A percentile compares a stretch with the other conserved stretches of the same genome.
phyloP scores from a whole-genome alignment of 306 rosid genomes.

The Mimosa pudica region DNA sequence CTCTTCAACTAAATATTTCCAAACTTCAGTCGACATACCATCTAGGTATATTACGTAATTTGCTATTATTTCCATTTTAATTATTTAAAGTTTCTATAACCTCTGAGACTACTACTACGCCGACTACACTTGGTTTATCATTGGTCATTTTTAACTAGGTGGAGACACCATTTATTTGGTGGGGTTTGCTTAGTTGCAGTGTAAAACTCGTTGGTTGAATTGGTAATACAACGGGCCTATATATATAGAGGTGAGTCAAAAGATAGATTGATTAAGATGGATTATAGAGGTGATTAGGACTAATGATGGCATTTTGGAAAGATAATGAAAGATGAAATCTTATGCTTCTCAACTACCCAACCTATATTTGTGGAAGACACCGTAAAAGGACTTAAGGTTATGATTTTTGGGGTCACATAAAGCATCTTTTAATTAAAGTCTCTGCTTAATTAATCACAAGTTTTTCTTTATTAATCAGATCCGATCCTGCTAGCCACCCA shows the following conservation, averaged over 20 bases:
- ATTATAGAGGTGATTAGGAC: constrained; percentile 40
- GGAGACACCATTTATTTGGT: neutral
- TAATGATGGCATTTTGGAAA: constrained; percentile 56
- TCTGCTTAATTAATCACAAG: constrained; percentile 42
- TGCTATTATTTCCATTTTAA: too few relatives aligned
- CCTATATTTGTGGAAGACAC: constrained; percentile 56
- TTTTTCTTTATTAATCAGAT: constrained; percentile 34
- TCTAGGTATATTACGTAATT: too few relatives aligned
- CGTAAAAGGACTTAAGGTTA: constrained; percentile 48
- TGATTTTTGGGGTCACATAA: constrained; percentile 50
- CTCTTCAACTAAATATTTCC: too few relatives aligned
- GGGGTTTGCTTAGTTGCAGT: neutral
- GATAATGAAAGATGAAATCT: constrained; percentile 44
- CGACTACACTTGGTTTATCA: too few relatives aligned
- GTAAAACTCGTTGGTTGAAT: neutral
- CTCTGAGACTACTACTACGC: too few relatives aligned
- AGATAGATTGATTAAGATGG: constrained; percentile 36
- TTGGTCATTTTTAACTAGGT: too few relatives aligned
- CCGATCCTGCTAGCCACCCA: neutral
- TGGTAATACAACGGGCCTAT: neutral
- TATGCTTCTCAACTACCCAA: constrained; percentile 82
- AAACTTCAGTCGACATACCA: too few relatives aligned
- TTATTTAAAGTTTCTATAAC: too few relatives aligned
- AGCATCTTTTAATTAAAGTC: constrained; percentile 55
- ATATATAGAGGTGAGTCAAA: constrained; percentile 15